Percentiles rank a stretch among this genome's conserved stretches.
Evolutionary conservation across 208 protist species (phyloP).

Genomic region (Trypanosoma conorhini): DNA sequence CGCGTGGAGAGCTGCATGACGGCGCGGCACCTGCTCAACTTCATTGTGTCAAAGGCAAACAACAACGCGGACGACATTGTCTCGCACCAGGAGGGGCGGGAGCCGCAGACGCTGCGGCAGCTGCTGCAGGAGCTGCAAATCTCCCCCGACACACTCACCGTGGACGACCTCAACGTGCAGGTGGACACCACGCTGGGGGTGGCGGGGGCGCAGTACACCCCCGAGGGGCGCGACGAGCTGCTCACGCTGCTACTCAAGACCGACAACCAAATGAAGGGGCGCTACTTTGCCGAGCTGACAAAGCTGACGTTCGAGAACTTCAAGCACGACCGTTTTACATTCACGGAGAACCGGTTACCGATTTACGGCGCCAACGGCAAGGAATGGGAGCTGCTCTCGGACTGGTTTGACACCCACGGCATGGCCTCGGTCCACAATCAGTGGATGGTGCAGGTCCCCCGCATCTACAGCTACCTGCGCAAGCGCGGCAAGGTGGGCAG

Average conservation of each 20-base stretch:
- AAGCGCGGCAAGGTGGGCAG: slow-evolving; percentile 74
- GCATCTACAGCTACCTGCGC: slow-evolving; percentile 93
- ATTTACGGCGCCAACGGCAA: slow-evolving; percentile 87
- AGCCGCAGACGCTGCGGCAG: slow-evolving; percentile 86
- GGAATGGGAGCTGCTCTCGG: slow-evolving; percentile 96
- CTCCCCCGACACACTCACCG: slow-evolving; percentile 84
- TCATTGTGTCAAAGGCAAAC: slow-evolving; percentile 94
- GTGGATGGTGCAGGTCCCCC: slow-evolving; percentile 98
- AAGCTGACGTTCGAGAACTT: slow-evolving; percentile 96
- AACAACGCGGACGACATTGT: slow-evolving; percentile 95
- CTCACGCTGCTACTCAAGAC: slow-evolving; percentile 98
- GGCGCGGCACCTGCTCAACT: slow-evolving; percentile 94
- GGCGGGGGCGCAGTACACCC: slow-evolving; percentile 94
- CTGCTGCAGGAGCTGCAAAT: slow-evolving; percentile 76
- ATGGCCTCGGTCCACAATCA: slow-evolving; percentile 95
- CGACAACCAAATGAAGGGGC: slow-evolving; percentile 97
- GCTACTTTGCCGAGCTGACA: slow-evolving; percentile 98
- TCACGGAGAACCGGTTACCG: slow-evolving; percentile 89
- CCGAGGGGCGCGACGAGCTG: slow-evolving; percentile 89
- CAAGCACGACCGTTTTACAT: slow-evolving; percentile 95
- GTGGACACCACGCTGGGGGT: slow-evolving; percentile 83
- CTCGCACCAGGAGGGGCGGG: slow-evolving; percentile 70
- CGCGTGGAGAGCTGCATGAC: slow-evolving; percentile 95
- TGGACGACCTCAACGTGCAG: slow-evolving; percentile 96
- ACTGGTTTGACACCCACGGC: slow-evolving; percentile 96